Base-by-base conservation (phyloP, 768 basidiomycete genomes). In the Suillus subalutaceus region DNA sequence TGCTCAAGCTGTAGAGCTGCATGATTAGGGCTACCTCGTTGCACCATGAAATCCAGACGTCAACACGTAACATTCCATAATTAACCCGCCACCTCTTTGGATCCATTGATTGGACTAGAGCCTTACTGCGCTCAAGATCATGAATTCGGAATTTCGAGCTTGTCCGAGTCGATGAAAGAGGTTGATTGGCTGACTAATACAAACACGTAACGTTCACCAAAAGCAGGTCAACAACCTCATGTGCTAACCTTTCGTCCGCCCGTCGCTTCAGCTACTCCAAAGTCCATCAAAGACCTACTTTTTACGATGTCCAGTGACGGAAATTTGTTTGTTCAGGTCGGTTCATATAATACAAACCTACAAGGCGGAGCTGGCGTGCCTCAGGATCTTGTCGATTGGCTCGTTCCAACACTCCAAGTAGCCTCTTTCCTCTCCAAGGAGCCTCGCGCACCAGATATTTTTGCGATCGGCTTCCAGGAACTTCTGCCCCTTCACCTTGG, bases 391-490 rank as follows among this genome's bases (percentile, higher is more conserved):
- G 92, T 96, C 4, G 91, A 93, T 79, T 98, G 96, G 96, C 86
- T 98, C 32, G 83, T 87, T 4, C 94, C 96, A 37, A 92, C 92
- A 0, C 78, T 95, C 10, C 88, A 89, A 65, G 90, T 92, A 9
- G 90, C 92, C 44, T 81, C 81, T 63, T 89, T 93, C 78, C 86
- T 93, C 40, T 83, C 89, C 41, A 84, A 82, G 62, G 81, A 86
- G 72, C 77, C 79, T 63, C 80, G 87, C 65, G 87, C 92, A 6
- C 94, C 96, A 48, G 94, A 96, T 74, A 86, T 96, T 40, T 85
- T 97, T 50, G 96, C 90, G 7, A 91, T 98, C 62, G 94, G 94
- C 3, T 96, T 97, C 69, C 97, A 99, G 75, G 97, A 99, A 75
- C 83, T 97, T 32, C 82, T 97, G 15, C 96, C 95, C 7, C 83